A percentile compares a stretch with the other conserved stretches of the same genome.
These are phyloP conservation scores for Plasmodium adleri DNA, from an alignment of 169 alveolate species.

Conservation along the genomic window DNA sequence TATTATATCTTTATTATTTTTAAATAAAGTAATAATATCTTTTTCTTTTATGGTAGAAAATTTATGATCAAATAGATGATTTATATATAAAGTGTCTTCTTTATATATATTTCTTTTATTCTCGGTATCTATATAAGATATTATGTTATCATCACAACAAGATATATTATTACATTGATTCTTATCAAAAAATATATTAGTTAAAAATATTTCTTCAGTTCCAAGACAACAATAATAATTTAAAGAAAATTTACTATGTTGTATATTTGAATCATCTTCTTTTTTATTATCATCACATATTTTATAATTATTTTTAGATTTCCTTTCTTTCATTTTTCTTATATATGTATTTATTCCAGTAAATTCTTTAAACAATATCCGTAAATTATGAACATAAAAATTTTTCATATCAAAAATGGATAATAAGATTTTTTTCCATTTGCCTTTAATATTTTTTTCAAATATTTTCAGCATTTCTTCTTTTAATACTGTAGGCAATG, in stretches of 20 bases:
- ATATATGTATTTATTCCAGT: constrained; percentile 39
- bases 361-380: constrained; percentile 35
- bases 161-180: too few species aligned
- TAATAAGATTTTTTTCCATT: constrained; percentile 50
- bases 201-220: constrained; percentile 25
- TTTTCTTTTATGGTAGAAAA: constrained; percentile 65
- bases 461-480: constrained; percentile 36
- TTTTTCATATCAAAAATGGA: constrained; percentile 32
- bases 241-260: neutral
- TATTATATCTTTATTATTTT: constrained; percentile 42
- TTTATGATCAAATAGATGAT: constrained; percentile 39
- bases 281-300: neutral
- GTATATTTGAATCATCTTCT: too few species aligned
- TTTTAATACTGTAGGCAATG: neutral
- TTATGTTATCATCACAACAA: neutral
- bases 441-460: constrained; percentile 45
- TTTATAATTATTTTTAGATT: neutral
- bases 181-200: neutral
- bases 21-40: constrained; percentile 54
- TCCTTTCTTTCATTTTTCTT: constrained; percentile 9
- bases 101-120: neutral
- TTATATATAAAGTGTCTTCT: constrained; percentile 7
- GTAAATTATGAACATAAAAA: constrained; percentile 35
- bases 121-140: neutral
- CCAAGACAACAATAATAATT: constrained; percentile 58